These are phyloP conservation scores for Herpetospermum pedunculosum DNA, from an alignment of 306 rosid species.

Conservation along the genomic window DNA sequence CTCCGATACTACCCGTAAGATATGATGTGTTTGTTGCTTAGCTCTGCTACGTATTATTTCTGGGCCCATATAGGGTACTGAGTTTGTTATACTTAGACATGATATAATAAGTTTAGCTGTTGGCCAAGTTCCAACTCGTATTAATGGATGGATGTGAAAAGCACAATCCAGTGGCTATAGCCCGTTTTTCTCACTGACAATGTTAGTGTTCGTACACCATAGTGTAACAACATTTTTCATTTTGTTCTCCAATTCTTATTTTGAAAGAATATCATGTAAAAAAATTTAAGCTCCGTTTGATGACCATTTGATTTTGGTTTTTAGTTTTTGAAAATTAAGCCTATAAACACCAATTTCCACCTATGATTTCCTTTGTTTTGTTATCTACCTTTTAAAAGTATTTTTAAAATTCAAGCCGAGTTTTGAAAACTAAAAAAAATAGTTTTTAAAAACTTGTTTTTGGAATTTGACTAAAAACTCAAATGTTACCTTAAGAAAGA, in stretches of 20 bases:
- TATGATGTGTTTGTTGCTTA: conserved; percentile 8
- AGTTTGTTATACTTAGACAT: neutral
- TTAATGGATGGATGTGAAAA: neutral
- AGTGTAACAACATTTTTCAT: neutral
- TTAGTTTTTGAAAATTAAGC: no score
- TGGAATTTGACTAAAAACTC: no score
- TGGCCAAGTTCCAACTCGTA: neutral
- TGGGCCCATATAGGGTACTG: conserved; percentile 9
- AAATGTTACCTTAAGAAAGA: no score
- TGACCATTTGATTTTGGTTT: no score
- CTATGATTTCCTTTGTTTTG: no score
- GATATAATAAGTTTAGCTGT: neutral
- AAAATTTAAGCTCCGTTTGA: no score
- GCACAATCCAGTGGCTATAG: neutral
- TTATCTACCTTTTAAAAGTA: no score
- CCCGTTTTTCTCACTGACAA: neutral
- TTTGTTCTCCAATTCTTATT: neutral
- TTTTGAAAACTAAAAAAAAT: no score
- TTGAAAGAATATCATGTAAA: neutral
- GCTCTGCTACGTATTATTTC: neutral
- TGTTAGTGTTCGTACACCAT: neutral
- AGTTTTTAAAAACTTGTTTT: no score
- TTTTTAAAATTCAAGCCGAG: no score
- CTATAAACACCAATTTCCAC: no score
- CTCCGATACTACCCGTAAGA: conserved; percentile 96